Percentiles rank a stretch among this genome's conserved stretches.
phyloP scores from a whole-genome alignment of 352 stramenopile genomes.

The Phytophthora chlamydospora region DNA sequence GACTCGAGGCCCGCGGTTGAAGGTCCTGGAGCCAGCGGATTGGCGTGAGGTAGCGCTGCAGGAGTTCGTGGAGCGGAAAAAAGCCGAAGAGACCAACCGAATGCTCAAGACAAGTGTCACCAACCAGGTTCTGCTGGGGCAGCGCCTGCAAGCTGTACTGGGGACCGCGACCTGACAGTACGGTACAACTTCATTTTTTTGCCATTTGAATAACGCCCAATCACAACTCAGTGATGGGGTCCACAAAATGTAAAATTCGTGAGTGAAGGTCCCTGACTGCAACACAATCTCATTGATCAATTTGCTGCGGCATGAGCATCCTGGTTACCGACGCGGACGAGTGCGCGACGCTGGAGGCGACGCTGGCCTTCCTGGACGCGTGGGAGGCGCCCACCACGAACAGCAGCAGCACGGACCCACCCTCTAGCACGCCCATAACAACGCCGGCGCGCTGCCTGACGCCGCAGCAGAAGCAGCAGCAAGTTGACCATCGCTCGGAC shows the following conservation, averaged over 20 bases:
- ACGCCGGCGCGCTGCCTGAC: slow-evolving; percentile 5
- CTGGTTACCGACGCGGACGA: slow-evolving; percentile 21
- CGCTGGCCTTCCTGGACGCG: slow-evolving; percentile 26
- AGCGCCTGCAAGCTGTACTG: too few relatives aligned
- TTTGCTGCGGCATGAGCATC: slow-evolving; percentile 9
- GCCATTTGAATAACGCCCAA: too few relatives aligned
- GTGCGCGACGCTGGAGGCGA: slow-evolving; percentile 23
- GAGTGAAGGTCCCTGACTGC: not conserved
- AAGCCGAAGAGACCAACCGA: slow-evolving; percentile 19
- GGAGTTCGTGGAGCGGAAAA: slow-evolving; percentile 19
- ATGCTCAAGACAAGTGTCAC: slow-evolving; percentile 13
- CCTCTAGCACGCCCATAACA: not conserved
- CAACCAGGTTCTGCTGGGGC: slow-evolving; percentile 2
- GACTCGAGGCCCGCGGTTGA: not conserved
- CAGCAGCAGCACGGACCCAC: not conserved
- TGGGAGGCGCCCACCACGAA: slow-evolving; percentile 6
- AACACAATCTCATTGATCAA: slow-evolving; percentile 12
- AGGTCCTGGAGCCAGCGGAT: not conserved
- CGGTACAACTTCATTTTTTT: too few relatives aligned
- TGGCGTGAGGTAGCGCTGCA: slow-evolving; percentile 15
- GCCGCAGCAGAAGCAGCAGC: slow-evolving; percentile 24
- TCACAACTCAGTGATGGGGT: too few relatives aligned
- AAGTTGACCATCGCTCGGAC: slow-evolving; percentile 1
- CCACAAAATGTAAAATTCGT: not conserved
- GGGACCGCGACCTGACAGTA: too few relatives aligned